Evolutionary conservation across 768 basidiomycete genomes (phyloP), one percentile per base, ranked within the genome.

Genomic region (Mrakia hoshinonis): DNA sequence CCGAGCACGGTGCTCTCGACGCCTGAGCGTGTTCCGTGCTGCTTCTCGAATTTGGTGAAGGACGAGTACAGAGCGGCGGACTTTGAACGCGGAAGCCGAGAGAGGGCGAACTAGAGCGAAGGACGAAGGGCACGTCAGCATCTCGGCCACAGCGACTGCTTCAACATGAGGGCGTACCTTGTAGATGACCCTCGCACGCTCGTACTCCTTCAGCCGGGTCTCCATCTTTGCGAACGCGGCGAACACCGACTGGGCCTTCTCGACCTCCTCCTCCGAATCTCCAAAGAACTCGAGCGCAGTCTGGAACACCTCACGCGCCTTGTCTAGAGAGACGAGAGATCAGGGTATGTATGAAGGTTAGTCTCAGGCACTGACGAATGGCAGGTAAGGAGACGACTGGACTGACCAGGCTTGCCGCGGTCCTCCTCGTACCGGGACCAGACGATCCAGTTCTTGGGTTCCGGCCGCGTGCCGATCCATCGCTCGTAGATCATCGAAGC

Each of bases 21-120:
- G 0, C 91, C 88, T 4, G 86, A 84, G 7, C 91, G 87, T 11
- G 89, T 88, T 15, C 96, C 96, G 75, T 93, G 92, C 77, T 98
- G 96, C 79, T 99, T 99, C 82, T 98, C 96, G 74, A 99, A 98
- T 78, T 90, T 92, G 26, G 94, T 95, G 77, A 95, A 99, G 0
- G 93, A 85, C 4, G 93, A 87, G 76, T 98, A 99, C 12, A 99
- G 83, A 11, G 83, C 81, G 55, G 51, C 58, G 7, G 94, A 96
- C 79, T 96, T 96, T 34, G 94, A 92, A 29, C 93, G 85, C 7
- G 96, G 91, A 48, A 99, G 85, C 31, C 93, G 87, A 22, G 89
- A 87, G 18, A 99, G 83, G n/a, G 96, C 96, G 79, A 97, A 98
- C 93, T 97, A 51, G 54, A 61, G 47, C 47, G 24, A 24, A 39